Percentiles rank a stretch among this genome's conserved stretches.
These are phyloP conservation scores for Tilletia caries DNA, from an alignment of 1,284 basidiomycete genomes.

Conservation along the genomic window DNA sequence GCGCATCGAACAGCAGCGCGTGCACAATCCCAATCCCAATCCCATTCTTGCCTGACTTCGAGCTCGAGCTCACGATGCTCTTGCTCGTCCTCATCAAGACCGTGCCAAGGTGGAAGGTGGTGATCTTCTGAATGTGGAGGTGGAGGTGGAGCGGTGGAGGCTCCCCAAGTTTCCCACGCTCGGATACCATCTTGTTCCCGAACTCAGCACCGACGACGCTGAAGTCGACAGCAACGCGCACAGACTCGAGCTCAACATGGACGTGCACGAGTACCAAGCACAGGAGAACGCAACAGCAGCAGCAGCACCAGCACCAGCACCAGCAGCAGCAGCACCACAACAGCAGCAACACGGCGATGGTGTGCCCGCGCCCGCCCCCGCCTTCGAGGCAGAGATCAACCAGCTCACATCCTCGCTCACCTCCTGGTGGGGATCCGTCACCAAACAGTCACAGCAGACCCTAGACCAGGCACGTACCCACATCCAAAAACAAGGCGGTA, in stretches of 20 bases:
- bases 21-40: not conserved
- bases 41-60: not conserved
- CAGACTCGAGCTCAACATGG: not conserved
- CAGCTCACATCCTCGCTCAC: constrained; percentile 44
- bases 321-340: not conserved
- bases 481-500: constrained; percentile 40
- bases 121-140: not conserved
- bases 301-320: too few species aligned
- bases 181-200: too few species aligned
- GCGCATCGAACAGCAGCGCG: not conserved
- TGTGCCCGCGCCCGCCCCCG: constrained; percentile 20
- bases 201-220: not conserved
- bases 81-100: too few species aligned
- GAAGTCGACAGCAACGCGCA: too few species aligned
- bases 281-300: not conserved
- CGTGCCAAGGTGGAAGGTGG: not conserved
- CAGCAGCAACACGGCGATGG: constrained; percentile 21
- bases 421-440: constrained; percentile 46
- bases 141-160: too few species aligned
- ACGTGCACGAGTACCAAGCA: not conserved
- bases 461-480: constrained; percentile 32
- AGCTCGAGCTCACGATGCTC: not conserved
- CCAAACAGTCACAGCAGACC: constrained; percentile 37
- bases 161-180: not conserved
- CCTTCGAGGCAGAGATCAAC: constrained; percentile 43